Evolutionary conservation across 139 green algal species (phyloP).

Genomic region (Deuterostichococcus epilithicus): DNA sequence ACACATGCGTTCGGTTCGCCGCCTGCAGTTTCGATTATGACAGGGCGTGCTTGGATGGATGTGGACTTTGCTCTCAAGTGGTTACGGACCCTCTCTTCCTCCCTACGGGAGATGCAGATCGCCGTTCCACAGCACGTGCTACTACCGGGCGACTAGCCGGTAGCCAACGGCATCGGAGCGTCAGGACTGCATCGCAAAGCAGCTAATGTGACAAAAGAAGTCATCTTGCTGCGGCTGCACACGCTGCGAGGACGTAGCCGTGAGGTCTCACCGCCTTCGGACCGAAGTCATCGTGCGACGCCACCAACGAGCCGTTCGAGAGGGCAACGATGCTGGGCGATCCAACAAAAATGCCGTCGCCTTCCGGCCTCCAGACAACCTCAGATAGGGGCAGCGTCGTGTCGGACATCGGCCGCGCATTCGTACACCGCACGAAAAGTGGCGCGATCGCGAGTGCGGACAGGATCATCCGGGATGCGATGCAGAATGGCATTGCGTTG

Average conservation of each 20-base stretch:
- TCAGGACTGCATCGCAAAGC: no score
- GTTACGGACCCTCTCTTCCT: not conserved
- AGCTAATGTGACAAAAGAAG: not conserved
- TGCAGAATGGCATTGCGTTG: no score
- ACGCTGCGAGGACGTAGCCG: no score
- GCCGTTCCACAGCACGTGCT: no score
- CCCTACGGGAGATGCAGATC: not conserved
- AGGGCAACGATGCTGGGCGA: slow-evolving; percentile 10
- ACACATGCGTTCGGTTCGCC: not conserved
- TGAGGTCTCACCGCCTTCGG: not conserved
- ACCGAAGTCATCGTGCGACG: slow-evolving; percentile 4
- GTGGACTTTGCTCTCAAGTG: not conserved
- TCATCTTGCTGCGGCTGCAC: not conserved
- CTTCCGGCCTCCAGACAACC: not conserved
- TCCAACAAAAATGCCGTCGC: slow-evolving; percentile 3
- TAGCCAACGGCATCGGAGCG: not conserved
- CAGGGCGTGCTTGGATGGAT: no score
- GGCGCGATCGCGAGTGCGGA: no score
- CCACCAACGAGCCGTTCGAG: not conserved
- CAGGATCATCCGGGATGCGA: no score
- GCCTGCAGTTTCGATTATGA: not conserved
- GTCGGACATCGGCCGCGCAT: no score
- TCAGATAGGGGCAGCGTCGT: not conserved
- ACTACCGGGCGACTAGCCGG: no score
- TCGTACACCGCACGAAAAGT: no score